Evolutionary conservation across 345 rosid genomes (phyloP).

Genomic region (Erodium maritimum): DNA sequence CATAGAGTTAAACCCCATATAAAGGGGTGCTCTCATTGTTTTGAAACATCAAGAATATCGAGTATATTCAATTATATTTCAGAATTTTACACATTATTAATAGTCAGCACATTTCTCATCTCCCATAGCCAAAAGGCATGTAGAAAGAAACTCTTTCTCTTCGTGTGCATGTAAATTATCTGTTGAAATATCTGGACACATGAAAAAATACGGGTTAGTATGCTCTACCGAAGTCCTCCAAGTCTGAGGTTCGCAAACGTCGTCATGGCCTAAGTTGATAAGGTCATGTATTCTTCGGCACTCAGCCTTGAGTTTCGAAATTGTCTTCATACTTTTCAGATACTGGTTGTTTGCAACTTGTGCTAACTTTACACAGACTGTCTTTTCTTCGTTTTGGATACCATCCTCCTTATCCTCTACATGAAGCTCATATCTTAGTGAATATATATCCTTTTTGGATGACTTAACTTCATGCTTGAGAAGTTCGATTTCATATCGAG

Average conservation of each 20-base stretch:
- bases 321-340: slow-evolving; percentile 46
- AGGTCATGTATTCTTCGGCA: slow-evolving; percentile 72
- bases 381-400: slow-evolving; percentile 73
- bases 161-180: slow-evolving; percentile 34
- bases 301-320: slow-evolving; percentile 69
- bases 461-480: too few species aligned
- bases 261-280: too few species aligned
- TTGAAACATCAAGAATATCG: too few species aligned
- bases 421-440: too few species aligned
- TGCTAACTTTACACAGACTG: slow-evolving; percentile 58
- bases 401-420: too few species aligned
- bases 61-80: too few species aligned
- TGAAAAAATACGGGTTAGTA: slow-evolving; percentile 15
- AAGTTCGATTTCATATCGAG: slow-evolving; percentile 49
- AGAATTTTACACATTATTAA: too few species aligned
- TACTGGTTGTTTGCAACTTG: slow-evolving; percentile 61
- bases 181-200: slow-evolving; percentile 22
- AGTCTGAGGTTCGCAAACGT: slow-evolving; percentile 34
- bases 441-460: too few species aligned
- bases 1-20: too few species aligned
- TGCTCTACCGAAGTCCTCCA: slow-evolving; percentile 17
- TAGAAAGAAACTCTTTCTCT: slow-evolving; percentile 36
- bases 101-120: too few species aligned
- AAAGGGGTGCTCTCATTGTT: too few species aligned
- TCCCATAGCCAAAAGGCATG: slow-evolving; percentile 42